These are phyloP conservation scores for Boechera stricta DNA, from an alignment of 345 rosid genomes.

Conservation along the genomic window DNA sequence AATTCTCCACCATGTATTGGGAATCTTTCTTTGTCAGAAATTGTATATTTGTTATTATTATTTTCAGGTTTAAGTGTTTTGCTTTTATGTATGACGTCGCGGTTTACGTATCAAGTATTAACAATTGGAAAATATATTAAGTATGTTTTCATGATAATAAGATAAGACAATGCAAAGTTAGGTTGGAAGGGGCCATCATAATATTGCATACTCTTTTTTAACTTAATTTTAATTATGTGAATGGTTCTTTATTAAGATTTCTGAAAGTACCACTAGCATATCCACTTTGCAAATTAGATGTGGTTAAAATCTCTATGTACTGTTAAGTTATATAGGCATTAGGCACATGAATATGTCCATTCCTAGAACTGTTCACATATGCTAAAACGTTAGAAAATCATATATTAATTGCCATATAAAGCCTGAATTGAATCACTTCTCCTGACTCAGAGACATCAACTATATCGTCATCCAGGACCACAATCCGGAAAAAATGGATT, in stretches of 20 bases:
- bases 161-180: slow-evolving; percentile 36
- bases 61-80: slow-evolving; percentile 22
- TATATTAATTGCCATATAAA: too few species aligned
- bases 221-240: not conserved
- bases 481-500: too few species aligned
- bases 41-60: not conserved
- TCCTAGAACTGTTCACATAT: not conserved
- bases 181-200: slow-evolving; percentile 42
- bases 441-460: too few species aligned
- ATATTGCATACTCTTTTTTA: slow-evolving; percentile 20
- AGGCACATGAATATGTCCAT: not conserved
- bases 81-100: slow-evolving; percentile 43
- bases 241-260: not conserved
- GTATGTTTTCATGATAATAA: slow-evolving; percentile 8
- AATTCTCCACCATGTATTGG: slow-evolving; percentile 32
- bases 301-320: not conserved
- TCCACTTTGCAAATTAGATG: not conserved
- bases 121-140: slow-evolving; percentile 4
- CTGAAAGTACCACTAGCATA: slow-evolving; percentile 1
- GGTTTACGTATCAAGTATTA: slow-evolving; percentile 41
- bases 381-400: too few species aligned
- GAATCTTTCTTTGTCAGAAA: slow-evolving; percentile 30
- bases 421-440: too few species aligned
- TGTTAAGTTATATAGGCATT: not conserved
- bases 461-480: too few species aligned